These are phyloP conservation scores for Coccomyxa subellipsoidea DNA, from an alignment of 163 green algal species.

Conservation along the genomic window DNA sequence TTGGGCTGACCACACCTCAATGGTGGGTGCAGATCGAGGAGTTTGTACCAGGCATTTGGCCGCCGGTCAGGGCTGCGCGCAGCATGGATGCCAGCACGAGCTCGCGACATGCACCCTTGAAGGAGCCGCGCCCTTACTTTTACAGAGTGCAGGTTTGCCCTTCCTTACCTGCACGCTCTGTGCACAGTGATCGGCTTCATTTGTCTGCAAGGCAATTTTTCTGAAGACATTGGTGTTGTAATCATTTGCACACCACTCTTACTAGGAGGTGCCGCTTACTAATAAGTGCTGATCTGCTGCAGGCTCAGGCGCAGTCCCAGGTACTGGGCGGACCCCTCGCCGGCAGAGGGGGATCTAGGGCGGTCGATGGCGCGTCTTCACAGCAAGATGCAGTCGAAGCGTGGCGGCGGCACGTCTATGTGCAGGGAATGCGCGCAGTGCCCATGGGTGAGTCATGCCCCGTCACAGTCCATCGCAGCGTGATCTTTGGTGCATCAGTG, in stretches of 20 bases:
- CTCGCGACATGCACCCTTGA: not conserved
- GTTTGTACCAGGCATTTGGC: not conserved
- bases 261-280: no score
- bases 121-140: not conserved
- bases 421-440: conserved; percentile 19
- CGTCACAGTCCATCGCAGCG: not conserved
- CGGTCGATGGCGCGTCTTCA: not conserved
- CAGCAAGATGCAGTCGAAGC: conserved; percentile 17
- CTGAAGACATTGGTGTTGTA: not conserved
- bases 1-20: no score
- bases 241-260: no score
- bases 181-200: not conserved
- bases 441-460: conserved; percentile 7
- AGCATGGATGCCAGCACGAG: not conserved
- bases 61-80: not conserved
- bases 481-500: no score
- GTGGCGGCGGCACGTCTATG: conserved; percentile 30
- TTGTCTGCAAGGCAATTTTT: not conserved
- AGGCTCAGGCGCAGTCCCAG: not conserved
- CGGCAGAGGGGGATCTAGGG: no score
- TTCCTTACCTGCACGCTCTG: not conserved
- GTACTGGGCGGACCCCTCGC: not conserved
- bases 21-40: not conserved
- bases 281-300: no score
- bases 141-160: not conserved